Conservation (phyloP, 495 filamentous ascomycete genomes). For the Hypomontagnella submonticulosa region DNA sequence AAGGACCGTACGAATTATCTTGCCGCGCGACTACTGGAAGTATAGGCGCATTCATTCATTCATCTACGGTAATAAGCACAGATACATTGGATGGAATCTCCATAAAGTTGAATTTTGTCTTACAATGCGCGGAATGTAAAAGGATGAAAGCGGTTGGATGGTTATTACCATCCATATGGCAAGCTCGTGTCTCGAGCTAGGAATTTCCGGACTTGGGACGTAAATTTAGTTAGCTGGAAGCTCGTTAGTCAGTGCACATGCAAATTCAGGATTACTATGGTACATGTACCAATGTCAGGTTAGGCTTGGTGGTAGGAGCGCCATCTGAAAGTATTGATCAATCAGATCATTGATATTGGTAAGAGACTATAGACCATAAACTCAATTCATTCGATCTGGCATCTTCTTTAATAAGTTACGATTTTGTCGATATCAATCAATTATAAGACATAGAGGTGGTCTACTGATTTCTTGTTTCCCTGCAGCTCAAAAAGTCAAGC, state of each 20-base stretch:
- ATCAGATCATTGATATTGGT: conserved; percentile 24
- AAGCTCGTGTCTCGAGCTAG: conserved; percentile 5
- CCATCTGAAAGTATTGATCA: conserved; percentile 7
- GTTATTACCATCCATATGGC: background rate
- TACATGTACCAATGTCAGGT: background rate
- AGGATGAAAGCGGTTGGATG: conserved; percentile 35
- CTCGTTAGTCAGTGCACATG: background rate
- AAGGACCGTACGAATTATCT: conserved; percentile 4
- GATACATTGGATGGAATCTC: background rate
- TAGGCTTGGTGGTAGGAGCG: background rate
- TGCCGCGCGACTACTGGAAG: background rate
- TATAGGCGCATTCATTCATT: conserved; percentile 9
- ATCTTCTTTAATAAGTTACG: background rate
- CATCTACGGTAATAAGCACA: conserved; percentile 2
- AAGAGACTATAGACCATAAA: conserved; percentile 9
- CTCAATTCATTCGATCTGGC: conserved; percentile 5
- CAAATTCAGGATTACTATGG: background rate
- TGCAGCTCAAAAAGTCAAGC: conserved; percentile 11
- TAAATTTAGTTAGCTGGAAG: conserved; percentile 14
- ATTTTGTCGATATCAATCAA: background rate
- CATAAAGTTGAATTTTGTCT: conserved; percentile 12
- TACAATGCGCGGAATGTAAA: conserved; percentile 21
- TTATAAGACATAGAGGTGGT: background rate
- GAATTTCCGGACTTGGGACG: conserved; percentile 29
- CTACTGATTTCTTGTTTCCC: conserved; percentile 7